Evolutionary conservation across 177 flowering plant species (phyloP), one percentile per base, ranked within the genome.

Genomic region (Telopea speciosissima): DNA sequence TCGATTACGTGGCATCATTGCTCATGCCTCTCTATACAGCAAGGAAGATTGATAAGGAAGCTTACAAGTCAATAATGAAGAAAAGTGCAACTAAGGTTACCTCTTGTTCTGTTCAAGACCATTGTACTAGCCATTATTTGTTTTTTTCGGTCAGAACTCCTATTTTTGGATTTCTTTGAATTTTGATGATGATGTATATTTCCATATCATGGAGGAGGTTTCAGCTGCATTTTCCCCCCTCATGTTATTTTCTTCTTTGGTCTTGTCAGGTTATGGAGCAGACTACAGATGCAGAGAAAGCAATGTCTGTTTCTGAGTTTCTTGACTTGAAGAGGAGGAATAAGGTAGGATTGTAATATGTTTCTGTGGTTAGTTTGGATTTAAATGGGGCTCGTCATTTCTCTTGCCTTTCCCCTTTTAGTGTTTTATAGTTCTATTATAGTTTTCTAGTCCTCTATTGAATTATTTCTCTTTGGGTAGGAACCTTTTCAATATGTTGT

Each of bases 1-100:
- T 89, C 62, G 96, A 90, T 81, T 96, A 90, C 80, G 93, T 89
- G 70, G 89, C 89, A 56, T 89, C 97, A 26, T 80, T 96, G 83
- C 96, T 96, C 65, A 91, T 91, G 99, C 98, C 99, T 62, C 85
- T 93, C 52, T 96, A 90, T 77, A 93, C 90, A 83, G 90, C 97
- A n/a, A 87, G 85, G 75, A 96, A 91, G 83, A 81, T 96, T 72
- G 97, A 96, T 65, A 93, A 80, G 80, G 99, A 91, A 17, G 93
- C 91, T 26, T 96, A 93, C 77, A 96, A 96, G 84, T 81, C 93
- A 62, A 96, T 96, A 69, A 88, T 96, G 97, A 96, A 89, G 85
- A 96, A 93, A 83, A 87, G 88, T 81, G 92, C 93, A 24, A 89
- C 95, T 16, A 96, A 96, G 96, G 99, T 90, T 54, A 36, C 40